phyloP scores from a whole-genome alignment of 345 rosid species.

The Excoecaria agallocha region DNA sequence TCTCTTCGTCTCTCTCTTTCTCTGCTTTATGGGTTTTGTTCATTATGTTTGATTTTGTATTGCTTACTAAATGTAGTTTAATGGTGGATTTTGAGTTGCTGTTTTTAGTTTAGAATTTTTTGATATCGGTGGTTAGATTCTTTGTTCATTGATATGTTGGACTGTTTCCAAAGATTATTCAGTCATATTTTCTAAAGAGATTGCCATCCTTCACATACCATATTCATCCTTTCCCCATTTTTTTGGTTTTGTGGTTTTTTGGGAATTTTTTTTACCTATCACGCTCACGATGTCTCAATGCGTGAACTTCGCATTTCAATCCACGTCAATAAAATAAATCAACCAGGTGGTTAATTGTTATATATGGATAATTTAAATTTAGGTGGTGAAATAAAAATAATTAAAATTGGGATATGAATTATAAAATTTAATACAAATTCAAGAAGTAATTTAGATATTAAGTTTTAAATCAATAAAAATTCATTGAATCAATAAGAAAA shows the following conservation, averaged over 20 bases:
- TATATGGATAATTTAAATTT: no score
- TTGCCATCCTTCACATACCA: background rate
- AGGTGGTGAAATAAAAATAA: no score
- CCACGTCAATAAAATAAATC: no score
- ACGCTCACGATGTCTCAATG: no score
- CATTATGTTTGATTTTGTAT: background rate
- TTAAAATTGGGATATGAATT: no score
- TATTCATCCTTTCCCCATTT: background rate
- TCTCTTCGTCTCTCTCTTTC: background rate
- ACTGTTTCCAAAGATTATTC: background rate
- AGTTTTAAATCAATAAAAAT: no score
- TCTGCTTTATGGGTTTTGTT: conserved; percentile 3
- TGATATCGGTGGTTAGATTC: background rate
- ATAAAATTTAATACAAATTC: no score
- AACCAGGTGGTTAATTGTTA: no score
- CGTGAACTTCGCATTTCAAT: no score
- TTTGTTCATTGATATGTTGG: conserved; percentile 1
- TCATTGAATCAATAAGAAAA: no score
- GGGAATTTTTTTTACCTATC: no score
- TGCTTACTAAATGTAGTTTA: background rate
- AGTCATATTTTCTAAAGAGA: background rate
- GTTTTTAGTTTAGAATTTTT: background rate
- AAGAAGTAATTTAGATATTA: no score
- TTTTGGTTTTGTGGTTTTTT: conserved; percentile 6
- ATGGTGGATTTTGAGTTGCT: background rate